phyloP scores from a whole-genome alignment of 148 eudicot species.

The Dianthus caryophyllus region DNA sequence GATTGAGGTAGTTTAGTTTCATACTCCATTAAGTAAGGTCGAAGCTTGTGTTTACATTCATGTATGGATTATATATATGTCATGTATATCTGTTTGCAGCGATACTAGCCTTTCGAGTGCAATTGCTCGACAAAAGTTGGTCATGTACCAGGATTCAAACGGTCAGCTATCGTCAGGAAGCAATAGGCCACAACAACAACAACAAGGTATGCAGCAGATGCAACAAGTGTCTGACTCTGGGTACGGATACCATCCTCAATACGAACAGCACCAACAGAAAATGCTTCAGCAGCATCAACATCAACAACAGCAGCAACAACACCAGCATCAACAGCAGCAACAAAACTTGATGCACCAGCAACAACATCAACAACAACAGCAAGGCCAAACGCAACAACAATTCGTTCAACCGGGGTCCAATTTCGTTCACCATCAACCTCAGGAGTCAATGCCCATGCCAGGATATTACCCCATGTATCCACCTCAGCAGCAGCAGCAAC shows the following conservation, averaged over 20 bases:
- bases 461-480: constrained; percentile 65
- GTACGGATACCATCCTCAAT: constrained; percentile 5
- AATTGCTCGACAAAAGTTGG: constrained; percentile 49
- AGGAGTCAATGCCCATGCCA: constrained; percentile 46
- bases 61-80: not conserved
- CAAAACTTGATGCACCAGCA: constrained; percentile 32
- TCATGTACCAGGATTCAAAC: constrained; percentile 52
- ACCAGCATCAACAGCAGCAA: constrained; percentile 36
- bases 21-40: not conserved
- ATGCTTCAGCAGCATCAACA: constrained; percentile 20
- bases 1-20: not conserved
- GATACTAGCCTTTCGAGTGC: constrained; percentile 62
- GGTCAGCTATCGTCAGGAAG: constrained; percentile 45
- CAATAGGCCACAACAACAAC: constrained; percentile 27
- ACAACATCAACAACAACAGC: constrained; percentile 26
- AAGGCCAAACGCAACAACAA: constrained; percentile 34
- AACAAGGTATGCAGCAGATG: constrained; percentile 9
- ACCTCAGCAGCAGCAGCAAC: constrained; percentile 59
- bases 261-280: constrained; percentile 18
- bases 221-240: constrained; percentile 24
- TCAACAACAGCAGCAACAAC: constrained; percentile 31
- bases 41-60: no score
- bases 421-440: constrained; percentile 47
- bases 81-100: constrained; percentile 30
- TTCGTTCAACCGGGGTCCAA: constrained; percentile 61